Evolutionary conservation across 1,139 yeast genomes (phyloP).

Genomic region (Taphrina communis): DNA sequence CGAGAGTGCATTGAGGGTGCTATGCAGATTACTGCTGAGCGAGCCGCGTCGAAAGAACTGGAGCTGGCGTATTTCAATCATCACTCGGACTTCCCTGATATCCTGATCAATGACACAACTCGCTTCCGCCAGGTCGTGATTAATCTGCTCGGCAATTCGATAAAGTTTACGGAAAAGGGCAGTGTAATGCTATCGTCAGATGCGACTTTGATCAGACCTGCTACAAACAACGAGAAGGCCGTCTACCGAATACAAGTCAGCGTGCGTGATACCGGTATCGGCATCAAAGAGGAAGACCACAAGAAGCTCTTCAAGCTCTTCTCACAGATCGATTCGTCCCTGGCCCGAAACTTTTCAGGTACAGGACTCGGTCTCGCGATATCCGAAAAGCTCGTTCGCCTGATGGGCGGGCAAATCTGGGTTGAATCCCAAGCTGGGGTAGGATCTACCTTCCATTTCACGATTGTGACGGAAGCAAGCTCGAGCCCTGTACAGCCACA

Average conservation of each 20-base stretch:
- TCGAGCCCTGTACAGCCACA: constrained; percentile 5
- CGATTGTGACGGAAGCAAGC: constrained; percentile 43
- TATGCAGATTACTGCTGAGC: constrained; percentile 38
- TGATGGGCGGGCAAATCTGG: constrained; percentile 64
- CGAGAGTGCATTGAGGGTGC: constrained; percentile 42
- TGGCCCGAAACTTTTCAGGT: constrained; percentile 65
- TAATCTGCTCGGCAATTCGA: constrained; percentile 84
- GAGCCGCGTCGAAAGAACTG: constrained; percentile 40
- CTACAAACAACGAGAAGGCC: constrained; percentile 20
- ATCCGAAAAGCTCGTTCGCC: constrained; percentile 49
- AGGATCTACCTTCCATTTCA: constrained; percentile 62
- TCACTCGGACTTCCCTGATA: constrained; percentile 56
- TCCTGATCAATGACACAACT: constrained; percentile 85
- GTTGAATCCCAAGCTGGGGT: constrained; percentile 61
- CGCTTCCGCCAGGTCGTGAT: constrained; percentile 85
- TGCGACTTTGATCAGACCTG: constrained; percentile 39
- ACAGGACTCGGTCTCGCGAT: constrained; percentile 61
- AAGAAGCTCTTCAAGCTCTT: constrained; percentile 64
- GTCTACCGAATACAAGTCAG: constrained; percentile 60
- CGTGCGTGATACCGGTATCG: constrained; percentile 73
- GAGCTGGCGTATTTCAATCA: constrained; percentile 40
- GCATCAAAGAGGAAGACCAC: constrained; percentile 60
- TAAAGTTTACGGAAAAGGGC: constrained; percentile 80
- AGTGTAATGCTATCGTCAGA: constrained; percentile 55
- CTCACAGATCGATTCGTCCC: constrained; percentile 67